phyloP scores from a whole-genome alignment of 1,284 basidiomycete species.

The Malassezia cuniculi region DNA sequence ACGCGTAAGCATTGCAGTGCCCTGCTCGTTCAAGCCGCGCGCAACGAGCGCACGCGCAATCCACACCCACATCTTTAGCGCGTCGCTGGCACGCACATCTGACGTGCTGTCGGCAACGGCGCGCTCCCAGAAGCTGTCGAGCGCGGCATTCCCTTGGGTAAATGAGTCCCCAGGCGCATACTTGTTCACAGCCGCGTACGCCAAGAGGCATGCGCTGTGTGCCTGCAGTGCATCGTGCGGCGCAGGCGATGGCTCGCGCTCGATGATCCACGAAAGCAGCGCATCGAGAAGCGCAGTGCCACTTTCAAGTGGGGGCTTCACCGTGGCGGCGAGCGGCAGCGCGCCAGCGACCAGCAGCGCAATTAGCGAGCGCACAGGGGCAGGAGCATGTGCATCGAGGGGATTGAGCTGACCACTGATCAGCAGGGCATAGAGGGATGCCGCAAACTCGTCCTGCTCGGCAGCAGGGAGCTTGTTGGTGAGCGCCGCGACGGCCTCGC shows the following conservation, averaged over 20 bases:
- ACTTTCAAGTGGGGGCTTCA: no score
- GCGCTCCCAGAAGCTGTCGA: constrained; percentile 25
- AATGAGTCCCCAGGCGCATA: constrained; percentile 9
- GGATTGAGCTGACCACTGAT: neutral
- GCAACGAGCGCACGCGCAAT: constrained; percentile 23
- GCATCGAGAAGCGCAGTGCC: neutral
- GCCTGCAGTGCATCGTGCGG: neutral
- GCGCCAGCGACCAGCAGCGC: neutral
- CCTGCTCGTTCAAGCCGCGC: constrained; percentile 18
- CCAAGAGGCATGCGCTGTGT: constrained; percentile 4
- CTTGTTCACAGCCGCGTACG: constrained; percentile 26
- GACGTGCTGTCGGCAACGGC: constrained; percentile 2
- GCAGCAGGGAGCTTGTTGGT: constrained; percentile 16
- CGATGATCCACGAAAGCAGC: constrained; percentile 3
- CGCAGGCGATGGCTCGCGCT: neutral
- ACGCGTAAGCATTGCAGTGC: constrained; percentile 24
- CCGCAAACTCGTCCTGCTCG: no score
- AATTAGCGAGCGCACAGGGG: neutral
- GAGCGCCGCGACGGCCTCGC: constrained; percentile 22
- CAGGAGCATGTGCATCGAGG: neutral
- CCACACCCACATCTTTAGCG: constrained; percentile 30
- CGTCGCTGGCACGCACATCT: neutral
- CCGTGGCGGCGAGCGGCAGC: neutral
- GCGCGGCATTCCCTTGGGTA: constrained; percentile 9
- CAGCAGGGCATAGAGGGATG: no score